These are phyloP conservation scores for Saccharomycopsis lassenensis DNA, from an alignment of 805 yeast species.

Conservation along the genomic window DNA sequence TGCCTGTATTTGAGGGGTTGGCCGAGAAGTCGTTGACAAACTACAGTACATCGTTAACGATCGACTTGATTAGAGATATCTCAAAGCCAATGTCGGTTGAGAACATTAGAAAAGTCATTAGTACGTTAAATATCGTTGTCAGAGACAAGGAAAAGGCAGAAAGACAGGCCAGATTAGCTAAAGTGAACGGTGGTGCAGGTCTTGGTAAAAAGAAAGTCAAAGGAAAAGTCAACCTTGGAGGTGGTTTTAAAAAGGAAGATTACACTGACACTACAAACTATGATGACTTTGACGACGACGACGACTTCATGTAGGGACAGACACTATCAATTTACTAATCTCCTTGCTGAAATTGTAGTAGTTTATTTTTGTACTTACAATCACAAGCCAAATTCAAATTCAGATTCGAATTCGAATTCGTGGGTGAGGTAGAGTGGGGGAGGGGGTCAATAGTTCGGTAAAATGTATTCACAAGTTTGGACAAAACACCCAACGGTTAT, in stretches of 20 bases:
- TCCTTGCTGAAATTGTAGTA: background rate
- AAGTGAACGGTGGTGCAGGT: slow-evolving; percentile 78
- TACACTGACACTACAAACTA: slow-evolving; percentile 40
- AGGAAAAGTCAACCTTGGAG: slow-evolving; percentile 53
- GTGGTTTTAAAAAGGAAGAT: slow-evolving; percentile 57
- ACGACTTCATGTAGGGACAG: slow-evolving; percentile 62
- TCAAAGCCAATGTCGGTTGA: slow-evolving; percentile 74
- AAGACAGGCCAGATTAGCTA: slow-evolving; percentile 74
- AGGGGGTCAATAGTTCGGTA: too few species aligned
- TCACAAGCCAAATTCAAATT: too few species aligned
- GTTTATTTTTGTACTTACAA: background rate
- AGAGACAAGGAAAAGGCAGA: slow-evolving; percentile 86
- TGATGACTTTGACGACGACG: slow-evolving; percentile 59
- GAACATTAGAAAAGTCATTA: slow-evolving; percentile 71
- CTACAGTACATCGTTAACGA: slow-evolving; percentile 65
- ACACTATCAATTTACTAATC: too few species aligned
- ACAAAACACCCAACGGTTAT: too few species aligned
- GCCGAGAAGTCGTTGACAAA: slow-evolving; percentile 52
- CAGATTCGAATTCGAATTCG: too few species aligned
- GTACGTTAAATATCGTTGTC: slow-evolving; percentile 69
- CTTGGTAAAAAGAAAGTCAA: slow-evolving; percentile 91
- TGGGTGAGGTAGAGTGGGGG: too few species aligned
- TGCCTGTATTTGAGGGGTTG: slow-evolving; percentile 48
- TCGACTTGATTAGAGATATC: slow-evolving; percentile 78
- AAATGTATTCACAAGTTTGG: too few species aligned